Evolutionary conservation across 2,329 filamentous ascomycete species (phyloP).

Genomic region (Phaeosphaeriaceae sp.): DNA sequence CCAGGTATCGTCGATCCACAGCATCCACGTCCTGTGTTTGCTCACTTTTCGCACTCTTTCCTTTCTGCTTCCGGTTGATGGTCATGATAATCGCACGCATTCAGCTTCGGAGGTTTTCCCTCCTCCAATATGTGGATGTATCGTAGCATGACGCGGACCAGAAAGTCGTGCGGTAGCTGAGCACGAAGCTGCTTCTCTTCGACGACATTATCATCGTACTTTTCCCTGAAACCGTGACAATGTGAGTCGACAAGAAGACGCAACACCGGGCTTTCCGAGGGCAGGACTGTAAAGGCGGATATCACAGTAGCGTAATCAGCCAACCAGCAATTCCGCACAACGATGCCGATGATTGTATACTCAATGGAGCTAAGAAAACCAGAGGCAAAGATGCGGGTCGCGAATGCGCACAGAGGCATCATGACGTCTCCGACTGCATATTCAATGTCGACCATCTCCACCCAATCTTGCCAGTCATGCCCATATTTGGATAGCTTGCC

Average conservation of each 20-base stretch:
- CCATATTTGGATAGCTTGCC: background rate
- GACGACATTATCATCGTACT: background rate
- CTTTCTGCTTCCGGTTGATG: background rate
- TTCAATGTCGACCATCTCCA: background rate
- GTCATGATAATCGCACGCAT: conserved; percentile 13
- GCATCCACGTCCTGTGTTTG: background rate
- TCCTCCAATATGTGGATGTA: conserved; percentile 2
- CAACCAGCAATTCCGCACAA: background rate
- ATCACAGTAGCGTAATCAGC: conserved; percentile 3
- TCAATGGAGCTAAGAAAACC: background rate
- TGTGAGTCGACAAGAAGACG: conserved; percentile 15
- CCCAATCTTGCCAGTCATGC: background rate
- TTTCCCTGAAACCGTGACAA: background rate
- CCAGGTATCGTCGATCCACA: background rate
- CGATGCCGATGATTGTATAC: background rate
- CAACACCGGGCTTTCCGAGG: conserved; percentile 6
- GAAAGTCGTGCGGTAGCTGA: conserved; percentile 5
- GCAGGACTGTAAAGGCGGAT: conserved; percentile 13
- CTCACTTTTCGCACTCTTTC: background rate
- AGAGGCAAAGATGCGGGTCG: conserved; percentile 7
- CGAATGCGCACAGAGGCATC: conserved; percentile 7
- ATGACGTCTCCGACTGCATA: background rate
- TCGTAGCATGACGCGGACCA: conserved; percentile 5
- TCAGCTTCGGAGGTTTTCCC: background rate
- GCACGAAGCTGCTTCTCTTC: background rate